Base-by-base conservation (phyloP, 2,329 filamentous ascomycete species). In the Ceratocystis harringtonii region DNA sequence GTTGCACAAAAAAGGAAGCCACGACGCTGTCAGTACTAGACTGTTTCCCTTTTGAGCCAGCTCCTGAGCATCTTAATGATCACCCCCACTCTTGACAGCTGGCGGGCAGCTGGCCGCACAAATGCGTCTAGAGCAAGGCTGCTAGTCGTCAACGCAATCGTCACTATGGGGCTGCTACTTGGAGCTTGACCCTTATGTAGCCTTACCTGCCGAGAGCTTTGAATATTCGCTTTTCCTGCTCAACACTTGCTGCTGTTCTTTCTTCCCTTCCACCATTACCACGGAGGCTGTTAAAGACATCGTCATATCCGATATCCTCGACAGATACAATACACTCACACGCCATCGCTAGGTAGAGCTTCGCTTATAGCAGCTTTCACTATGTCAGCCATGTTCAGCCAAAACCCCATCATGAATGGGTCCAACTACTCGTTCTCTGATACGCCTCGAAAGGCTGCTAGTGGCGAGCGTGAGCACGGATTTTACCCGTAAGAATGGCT, bases 401-500 rank as follows among this genome's bases (percentile, higher is more conserved):
- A 87, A 76, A 87, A 86, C 75, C 83, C 84, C 70, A 73, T 85
- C 73, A 80, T 86, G 78, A 84, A 87, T 74, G 84, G 84, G 69
- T 83, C 84, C 73, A 86, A 83, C 78, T 87, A 87, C 77, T 85
- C 84, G 69, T 84, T 86, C 77, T 82, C 80, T 71, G 83, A 87
- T 72, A 76, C 79, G 64, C 83, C 84, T 72, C 79, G 78, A 73
- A 63, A 65, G 61, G 75, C 75, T 68, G 75, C 77, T 68, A 74
- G 77, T 55, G 82, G 81, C 69, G 81, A 83, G 72, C 78, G 80
- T 68, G 80, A 82, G 71, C 92, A 95, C 78, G 84, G 86, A 71
- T 96, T 96, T 79, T 92, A 96, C 78, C 92, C 92, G 92, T 96
- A 83, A 73, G 88, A 44, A 5, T 30, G 30, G 22, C 19, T 65